Evolutionary conservation across 305 asterid species (phyloP), one percentile per base, ranked within the genome.

Genomic region (Euphrasia arctica): DNA sequence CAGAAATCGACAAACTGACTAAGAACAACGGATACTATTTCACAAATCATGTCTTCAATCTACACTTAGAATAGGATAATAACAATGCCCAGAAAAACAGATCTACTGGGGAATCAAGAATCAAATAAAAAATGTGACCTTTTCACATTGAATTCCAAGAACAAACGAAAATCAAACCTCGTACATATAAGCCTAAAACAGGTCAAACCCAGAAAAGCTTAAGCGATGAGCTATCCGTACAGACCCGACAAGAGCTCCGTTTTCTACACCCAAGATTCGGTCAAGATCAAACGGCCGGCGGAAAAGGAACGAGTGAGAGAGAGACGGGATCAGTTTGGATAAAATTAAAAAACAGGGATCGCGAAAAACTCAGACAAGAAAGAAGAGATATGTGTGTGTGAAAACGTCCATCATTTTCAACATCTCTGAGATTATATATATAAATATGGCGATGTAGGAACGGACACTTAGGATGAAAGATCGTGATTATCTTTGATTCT

Each of bases 71-170:
- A 12, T 28, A 54, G 49, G 55, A 68, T 69, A 64, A 4, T n/a
- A 54, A 68, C 70, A 70, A 66, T 67, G 76, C 57, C 77, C 43
- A 61, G 65, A 75, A 31, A 72, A 64, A 72, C 78, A 79, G 84
- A 82, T 77, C 82, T 72, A 70, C 45, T 60, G 72, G 48, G 11
- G 9, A 39, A 7, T 7, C 22, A 39, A 36, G 25, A 36, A 5
- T 6, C 34, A 31, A 31, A 29, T 2, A 2, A 3, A 31, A 31
- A 31, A 31, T 52, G 60, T 31, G 65, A 67, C 69, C 72, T 72
- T 68, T 73, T 11, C 45, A 72, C 64, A 36, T 64, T 39, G 57
- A 70, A 74, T 50, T 51, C 32, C 58, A 47, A 47, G 43, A 49
- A 32, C 49, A 58, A 50, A 49, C 63, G 43, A 64, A 52, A 36